phyloP scores from a whole-genome alignment of 345 rosid species.

The Trapa bicornis region DNA sequence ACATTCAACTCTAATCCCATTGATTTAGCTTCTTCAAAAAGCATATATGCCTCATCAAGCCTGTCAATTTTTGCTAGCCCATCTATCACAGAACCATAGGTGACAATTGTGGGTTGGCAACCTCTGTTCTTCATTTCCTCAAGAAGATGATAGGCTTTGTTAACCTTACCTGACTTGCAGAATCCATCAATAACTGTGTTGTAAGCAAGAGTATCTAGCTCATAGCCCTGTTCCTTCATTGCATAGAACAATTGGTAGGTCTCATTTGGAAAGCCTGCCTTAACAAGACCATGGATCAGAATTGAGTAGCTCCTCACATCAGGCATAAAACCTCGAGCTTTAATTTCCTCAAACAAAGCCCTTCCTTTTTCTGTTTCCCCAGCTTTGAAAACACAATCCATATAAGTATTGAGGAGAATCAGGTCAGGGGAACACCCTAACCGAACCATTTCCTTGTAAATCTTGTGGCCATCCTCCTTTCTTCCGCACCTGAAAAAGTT shows the following conservation, averaged over 20 bases:
- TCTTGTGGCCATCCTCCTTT: constrained; percentile 92
- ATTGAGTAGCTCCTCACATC: constrained; percentile 75
- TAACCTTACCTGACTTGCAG: constrained; percentile 87
- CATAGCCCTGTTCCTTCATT: constrained; percentile 88
- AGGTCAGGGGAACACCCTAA: constrained; percentile 64
- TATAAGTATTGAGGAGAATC: constrained; percentile 69
- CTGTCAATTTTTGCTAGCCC: constrained; percentile 87
- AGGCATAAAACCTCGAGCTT: constrained; percentile 50
- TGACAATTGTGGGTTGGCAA: constrained; percentile 67
- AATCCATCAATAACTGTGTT: constrained; percentile 81
- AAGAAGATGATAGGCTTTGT: constrained; percentile 80
- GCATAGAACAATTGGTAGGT: constrained; percentile 63
- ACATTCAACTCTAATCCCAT: constrained; percentile 58
- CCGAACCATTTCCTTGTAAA: constrained; percentile 69
- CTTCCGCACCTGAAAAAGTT: constrained; percentile 73
- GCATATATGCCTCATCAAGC: constrained; percentile 97
- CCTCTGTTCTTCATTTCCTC: constrained; percentile 92
- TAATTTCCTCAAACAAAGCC: constrained; percentile 72
- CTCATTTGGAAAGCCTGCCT: constrained; percentile 77
- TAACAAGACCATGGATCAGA: constrained; percentile 65
- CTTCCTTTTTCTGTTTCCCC: constrained; percentile 80
- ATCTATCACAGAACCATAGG: constrained; percentile 82
- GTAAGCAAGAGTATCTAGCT: constrained; percentile 73
- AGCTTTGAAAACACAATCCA: constrained; percentile 90
- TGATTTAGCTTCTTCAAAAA: constrained; percentile 90